Evolutionary conservation across 169 alveolate genomes (phyloP), one percentile per base, ranked within the genome.

Genomic region (Cyclospora cayetanensis): DNA sequence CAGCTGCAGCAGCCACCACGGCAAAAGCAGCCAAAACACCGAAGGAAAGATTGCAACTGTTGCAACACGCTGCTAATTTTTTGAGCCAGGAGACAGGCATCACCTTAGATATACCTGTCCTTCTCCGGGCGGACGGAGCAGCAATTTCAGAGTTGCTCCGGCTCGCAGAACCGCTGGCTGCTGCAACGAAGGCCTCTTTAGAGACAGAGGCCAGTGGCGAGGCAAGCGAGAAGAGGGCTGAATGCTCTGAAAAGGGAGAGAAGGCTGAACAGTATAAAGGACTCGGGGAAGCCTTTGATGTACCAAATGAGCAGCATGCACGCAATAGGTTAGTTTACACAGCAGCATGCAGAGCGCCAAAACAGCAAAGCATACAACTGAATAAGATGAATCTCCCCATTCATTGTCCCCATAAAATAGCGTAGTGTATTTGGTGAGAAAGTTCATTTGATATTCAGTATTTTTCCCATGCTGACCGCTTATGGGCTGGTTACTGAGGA

Each of bases 41-140:
- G 20, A 29, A 1, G 35, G 50, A 79, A 2, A 55, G 42, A 39
- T 35, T 79, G 43, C 37, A 50, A 2, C 50, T 79, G n/a, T 39
- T 79, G 46, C 50, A 79, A 34, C 72, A 27, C 9, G 46, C 42
- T 11, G 50, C 52, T 31, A 60, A 66, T 0, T 79, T 79, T 55
- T 46, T 79, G 70, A 34, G 43, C 52, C 88, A 79, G 88, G 50
- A 50, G n/a, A 70, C 50, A 70, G 88, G 88, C 11, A 60, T 79
- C n/a, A 46, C 34, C n/a, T 39, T 79, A 1, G 74, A 79, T 15
- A 43, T 79, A 50, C 88, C 34, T 22, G 72, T 7, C 46, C 88
- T 79, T 70, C 50, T 79, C 52, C 66, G 88, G 11, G 88, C 88
- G 29, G 88, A 46, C 9, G 88, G 65, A 46, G 72, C 37, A 4